Evolutionary conservation across 495 filamentous ascomycete species (phyloP), one percentile per base, ranked within the genome.

Genomic region (Aspergillus bridgeri): DNA sequence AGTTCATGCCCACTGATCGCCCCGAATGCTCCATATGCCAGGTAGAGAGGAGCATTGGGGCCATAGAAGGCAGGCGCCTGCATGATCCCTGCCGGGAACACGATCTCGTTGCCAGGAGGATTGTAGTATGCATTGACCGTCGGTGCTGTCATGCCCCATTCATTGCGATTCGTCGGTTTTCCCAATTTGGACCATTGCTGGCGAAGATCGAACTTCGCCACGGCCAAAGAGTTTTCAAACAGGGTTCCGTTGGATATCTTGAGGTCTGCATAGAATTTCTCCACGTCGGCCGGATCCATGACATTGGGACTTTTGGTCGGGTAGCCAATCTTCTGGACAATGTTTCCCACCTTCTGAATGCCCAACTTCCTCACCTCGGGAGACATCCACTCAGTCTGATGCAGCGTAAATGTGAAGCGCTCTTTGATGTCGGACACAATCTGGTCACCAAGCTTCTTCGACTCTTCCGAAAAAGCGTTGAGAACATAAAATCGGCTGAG

Each of bases 41-140:
- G 66, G 58, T 89, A 90, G 43, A 80, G 63, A 0, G 88, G 88
- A 2, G 88, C 75, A 27, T 78, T 73, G 0, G 79, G 69, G 46
- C 86, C 81, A 47, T 80, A 81, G 66, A 90, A 91, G 23, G 83
- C 72, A 9, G 87, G 86, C 5, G 83, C 79, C 63, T 89, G 86
- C 83, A 89, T 87, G 50, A 89, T 88, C 4, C 86, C 87, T 1
- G 87, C 87, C 9, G 83, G 85, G 72, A 91, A 89, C 18, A 86
- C 83, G 50, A 90, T 88, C 61, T 86, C 81, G 60, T 89, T 89
- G 15, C 81, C 78, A 5, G 79, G 73, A 13, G 81, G 80, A 58
- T 83, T 83, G 67, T 88, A 88, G 65, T 86, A 87, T 19, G 84
- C 84, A 59, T 87, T 87, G 46, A 85, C 84, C 20, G 76, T 83